Base-by-base conservation (phyloP, 108 stramenopile species). In the Cyclotella sp. region DNA sequence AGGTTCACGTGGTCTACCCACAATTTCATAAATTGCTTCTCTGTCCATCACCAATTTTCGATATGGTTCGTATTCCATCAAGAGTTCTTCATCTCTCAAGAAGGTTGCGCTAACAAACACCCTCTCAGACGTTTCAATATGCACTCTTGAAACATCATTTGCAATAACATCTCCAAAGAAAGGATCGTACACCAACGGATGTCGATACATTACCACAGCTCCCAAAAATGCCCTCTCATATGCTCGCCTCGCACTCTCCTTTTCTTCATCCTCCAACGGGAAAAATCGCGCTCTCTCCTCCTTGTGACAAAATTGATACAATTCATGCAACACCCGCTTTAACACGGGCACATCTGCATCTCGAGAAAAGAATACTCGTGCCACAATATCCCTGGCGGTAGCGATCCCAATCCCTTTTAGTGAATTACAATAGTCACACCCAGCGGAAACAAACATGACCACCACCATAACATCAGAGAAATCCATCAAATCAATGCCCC, bases 351-450 rank as follows among this genome's bases (percentile, higher is more conserved):
- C 67, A 21, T 57, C 55, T 24, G 55, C 63, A 30, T 60, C 42
- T 7, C 18, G 9, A 14, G 62, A 46, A 45, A 60, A 71, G 67
- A 77, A 84, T 0, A 75, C 76, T 49, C 41, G 67, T 65, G 59
- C 54, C 42, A 95, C 89, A 58, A 89, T 83, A 63, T 89, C 79
- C 49, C 93, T 71, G 6, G 98, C 98, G 7, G 90, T 97, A 10
- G 81, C 63, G 40, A 98, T 68, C 24, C 98, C 99, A 63, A 99
- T 87, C 0, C 97, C 96, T 14, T 81, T 79, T 24, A 99, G 67
- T 16, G 86, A 84, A 9, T 84, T 51, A 29, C 91, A 85, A 68
- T 99, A 99, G 84, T 99, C 99, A 63, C 98, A 99, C 12, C 99
- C 99, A 40, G 93, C 79, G 10, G 95, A 73, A 10, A 98, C 94